phyloP scores from a whole-genome alignment of 2,329 filamentous ascomycete species.

The Epichloe gansuensis region DNA sequence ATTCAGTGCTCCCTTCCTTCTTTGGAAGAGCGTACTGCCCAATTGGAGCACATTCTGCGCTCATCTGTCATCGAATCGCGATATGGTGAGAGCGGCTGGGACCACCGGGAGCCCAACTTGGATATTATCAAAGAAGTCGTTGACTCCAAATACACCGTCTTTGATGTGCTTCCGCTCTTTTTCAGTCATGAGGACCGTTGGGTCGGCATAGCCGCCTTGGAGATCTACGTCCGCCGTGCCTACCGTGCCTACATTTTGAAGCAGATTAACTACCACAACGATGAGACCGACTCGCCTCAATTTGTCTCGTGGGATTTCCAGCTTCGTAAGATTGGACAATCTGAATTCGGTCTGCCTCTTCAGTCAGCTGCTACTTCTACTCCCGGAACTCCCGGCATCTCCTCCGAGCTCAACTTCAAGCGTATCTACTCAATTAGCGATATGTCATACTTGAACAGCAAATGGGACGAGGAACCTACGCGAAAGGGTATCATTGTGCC shows the following conservation, averaged over 20 bases:
- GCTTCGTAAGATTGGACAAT: constrained; percentile 82
- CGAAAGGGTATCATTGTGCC: constrained; percentile 92
- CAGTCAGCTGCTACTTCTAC: constrained; percentile 73
- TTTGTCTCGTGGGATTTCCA: constrained; percentile 95
- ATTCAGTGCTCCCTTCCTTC: constrained; percentile 96
- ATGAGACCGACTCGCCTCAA: constrained; percentile 53
- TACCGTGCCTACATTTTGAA: constrained; percentile 94
- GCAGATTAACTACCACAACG: constrained; percentile 78
- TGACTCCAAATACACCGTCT: constrained; percentile 96
- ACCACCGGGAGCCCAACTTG: constrained; percentile 83
- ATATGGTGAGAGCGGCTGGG: constrained; percentile 94
- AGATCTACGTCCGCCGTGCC: constrained; percentile 91
- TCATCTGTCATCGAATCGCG: constrained; percentile 94
- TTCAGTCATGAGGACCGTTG: constrained; percentile 89
- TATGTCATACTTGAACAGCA: constrained; percentile 74
- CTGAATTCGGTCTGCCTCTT: constrained; percentile 75
- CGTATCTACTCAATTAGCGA: constrained; percentile 92
- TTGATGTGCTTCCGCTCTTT: constrained; percentile 90
- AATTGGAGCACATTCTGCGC: constrained; percentile 98
- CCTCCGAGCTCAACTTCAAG: constrained; percentile 49
- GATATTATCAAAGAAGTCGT: constrained; percentile 95
- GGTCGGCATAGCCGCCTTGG: constrained; percentile 85
- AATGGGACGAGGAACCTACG: constrained; percentile 61
- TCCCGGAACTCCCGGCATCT: constrained; percentile 58
- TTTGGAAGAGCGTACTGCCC: constrained; percentile 81